Percentiles rank a stretch among this genome's conserved stretches.
Conservation (phyloP, 2,329 filamentous ascomycete genomes). For the Cercospora berteroae region DNA sequence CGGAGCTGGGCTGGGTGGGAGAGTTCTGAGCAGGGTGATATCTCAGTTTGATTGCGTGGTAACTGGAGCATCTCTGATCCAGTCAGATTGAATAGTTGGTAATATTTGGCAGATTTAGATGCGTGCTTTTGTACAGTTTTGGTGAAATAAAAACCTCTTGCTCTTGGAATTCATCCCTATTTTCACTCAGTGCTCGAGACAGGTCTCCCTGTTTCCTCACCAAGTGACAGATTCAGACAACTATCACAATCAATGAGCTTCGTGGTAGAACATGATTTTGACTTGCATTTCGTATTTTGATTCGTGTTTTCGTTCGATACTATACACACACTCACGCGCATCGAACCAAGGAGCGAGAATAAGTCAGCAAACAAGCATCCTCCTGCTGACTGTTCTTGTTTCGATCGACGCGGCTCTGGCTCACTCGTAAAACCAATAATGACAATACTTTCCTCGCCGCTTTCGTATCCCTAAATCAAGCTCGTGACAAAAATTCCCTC, state of each 20-base stretch:
- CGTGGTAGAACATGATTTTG: not conserved
- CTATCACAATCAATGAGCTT: no score
- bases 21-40: not conserved
- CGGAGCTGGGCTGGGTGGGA: not conserved
- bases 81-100: not conserved
- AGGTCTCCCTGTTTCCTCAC: no score
- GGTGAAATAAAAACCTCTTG: not conserved
- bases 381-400: not conserved
- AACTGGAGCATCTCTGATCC: not conserved
- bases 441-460: not conserved
- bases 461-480: not conserved
- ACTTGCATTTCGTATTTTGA: not conserved
- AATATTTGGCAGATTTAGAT: not conserved
- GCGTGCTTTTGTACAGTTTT: not conserved
- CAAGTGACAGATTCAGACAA: no score
- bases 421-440: not conserved
- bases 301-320: not conserved
- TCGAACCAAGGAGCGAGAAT: not conserved
- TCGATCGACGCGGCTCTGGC: not conserved
- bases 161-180: not conserved
- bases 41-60: not conserved
- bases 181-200: no score
- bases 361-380: not conserved
- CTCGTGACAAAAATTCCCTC: not conserved
- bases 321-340: not conserved